A percentile compares a stretch with the other conserved stretches of the same genome.
Evolutionary conservation across 2,329 filamentous ascomycete species (phyloP).

Genomic region (Paracoccidioides lutzii): DNA sequence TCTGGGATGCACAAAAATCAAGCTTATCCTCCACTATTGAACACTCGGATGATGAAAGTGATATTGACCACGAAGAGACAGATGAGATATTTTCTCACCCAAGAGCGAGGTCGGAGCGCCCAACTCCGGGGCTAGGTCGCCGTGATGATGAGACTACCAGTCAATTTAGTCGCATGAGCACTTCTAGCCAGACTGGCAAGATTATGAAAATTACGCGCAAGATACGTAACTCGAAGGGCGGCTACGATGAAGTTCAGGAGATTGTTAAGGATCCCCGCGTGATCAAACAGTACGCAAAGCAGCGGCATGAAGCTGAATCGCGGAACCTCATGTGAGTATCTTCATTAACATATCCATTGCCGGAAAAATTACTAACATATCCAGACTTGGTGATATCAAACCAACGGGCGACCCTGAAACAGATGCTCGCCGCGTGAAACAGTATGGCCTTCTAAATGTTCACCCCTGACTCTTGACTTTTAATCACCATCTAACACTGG

Average conservation of each 20-base stretch:
- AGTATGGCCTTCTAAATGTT: slow-evolving; percentile 30
- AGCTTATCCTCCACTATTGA: slow-evolving; percentile 62
- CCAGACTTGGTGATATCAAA: slow-evolving; percentile 45
- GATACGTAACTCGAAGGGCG: slow-evolving; percentile 49
- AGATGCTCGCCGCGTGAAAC: slow-evolving; percentile 48
- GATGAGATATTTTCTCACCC: slow-evolving; percentile 38
- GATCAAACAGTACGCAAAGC: slow-evolving; percentile 76
- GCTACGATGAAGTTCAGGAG: slow-evolving; percentile 47
- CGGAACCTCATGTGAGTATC: slow-evolving; percentile 55
- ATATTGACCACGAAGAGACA: slow-evolving; percentile 42
- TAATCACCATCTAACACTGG: slow-evolving; percentile 7
- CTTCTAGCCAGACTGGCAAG: slow-evolving; percentile 55
- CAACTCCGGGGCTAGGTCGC: slow-evolving; percentile 41
- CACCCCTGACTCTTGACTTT: neutral
- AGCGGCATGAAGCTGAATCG: slow-evolving; percentile 57
- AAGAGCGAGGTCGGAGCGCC: slow-evolving; percentile 51
- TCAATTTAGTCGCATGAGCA: slow-evolving; percentile 61
- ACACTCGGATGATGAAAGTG: slow-evolving; percentile 60
- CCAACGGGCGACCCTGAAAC: slow-evolving; percentile 55
- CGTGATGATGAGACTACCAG: slow-evolving; percentile 65
- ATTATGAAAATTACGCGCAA: slow-evolving; percentile 62
- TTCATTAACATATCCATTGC: neutral
- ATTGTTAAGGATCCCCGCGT: slow-evolving; percentile 69
- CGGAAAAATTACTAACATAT: slow-evolving; percentile 14
- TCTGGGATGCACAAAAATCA: slow-evolving; percentile 78